Evolutionary conservation across 2,329 filamentous ascomycete genomes (phyloP).

Genomic region (Colletotrichum tamarilloi): DNA sequence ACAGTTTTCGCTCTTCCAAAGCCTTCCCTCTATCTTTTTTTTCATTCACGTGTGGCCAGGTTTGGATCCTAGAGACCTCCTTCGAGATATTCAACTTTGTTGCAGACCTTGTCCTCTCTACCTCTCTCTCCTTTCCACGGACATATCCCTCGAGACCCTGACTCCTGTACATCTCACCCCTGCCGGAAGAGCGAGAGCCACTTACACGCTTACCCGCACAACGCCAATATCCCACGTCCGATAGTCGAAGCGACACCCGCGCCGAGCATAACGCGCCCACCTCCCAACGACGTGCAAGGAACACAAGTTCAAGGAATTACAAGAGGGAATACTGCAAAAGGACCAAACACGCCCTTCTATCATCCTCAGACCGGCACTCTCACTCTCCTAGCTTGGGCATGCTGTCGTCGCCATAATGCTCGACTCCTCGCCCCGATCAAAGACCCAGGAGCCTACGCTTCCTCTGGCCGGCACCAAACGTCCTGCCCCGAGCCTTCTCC

Average conservation of each 20-base stretch:
- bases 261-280: constrained; percentile 25
- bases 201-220: constrained; percentile 33
- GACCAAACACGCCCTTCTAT: not conserved
- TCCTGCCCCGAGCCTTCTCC: constrained; percentile 75
- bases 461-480: constrained; percentile 66
- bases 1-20: constrained; percentile 7
- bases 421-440: constrained; percentile 53
- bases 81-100: constrained; percentile 6
- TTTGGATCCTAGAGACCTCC: constrained; percentile 9
- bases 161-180: constrained; percentile 1
- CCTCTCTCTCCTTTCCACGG: not conserved
- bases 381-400: constrained; percentile 24
- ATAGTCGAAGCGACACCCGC: constrained; percentile 24
- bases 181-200: constrained; percentile 10
- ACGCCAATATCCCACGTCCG: constrained; percentile 33
- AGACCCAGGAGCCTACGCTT: constrained; percentile 48
- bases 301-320: not conserved
- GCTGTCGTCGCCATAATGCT: constrained; percentile 42
- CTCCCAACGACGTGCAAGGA: constrained; percentile 25
- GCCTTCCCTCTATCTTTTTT: constrained; percentile 18
- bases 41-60: not conserved
- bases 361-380: not conserved
- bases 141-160: not conserved
- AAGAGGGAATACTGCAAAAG: not conserved
- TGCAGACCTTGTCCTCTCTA: not conserved